Percentiles rank a stretch among this genome's conserved stretches.
Conservation (phyloP, 2,329 filamentous ascomycete genomes). For the Metarhizium anisopliae region DNA sequence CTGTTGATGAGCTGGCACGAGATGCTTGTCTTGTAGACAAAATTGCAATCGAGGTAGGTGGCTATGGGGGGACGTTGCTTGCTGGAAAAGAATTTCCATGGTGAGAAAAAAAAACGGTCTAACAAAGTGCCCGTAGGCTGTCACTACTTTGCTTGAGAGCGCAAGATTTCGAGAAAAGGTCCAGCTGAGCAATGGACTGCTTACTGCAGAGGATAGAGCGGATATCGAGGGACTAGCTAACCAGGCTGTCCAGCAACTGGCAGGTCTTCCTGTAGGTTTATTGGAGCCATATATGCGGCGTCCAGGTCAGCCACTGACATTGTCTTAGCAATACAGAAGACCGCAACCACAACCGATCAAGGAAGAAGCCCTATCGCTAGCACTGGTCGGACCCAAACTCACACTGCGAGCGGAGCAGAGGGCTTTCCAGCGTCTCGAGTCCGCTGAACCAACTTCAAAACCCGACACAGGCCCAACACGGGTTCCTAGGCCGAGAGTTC, state of each 20-base stretch:
- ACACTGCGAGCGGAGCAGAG: background rate
- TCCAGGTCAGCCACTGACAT: background rate
- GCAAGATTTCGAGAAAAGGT: constrained; percentile 14
- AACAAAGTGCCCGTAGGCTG: constrained; percentile 8
- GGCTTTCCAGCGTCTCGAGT: background rate
- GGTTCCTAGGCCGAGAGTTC: background rate
- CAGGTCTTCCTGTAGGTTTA: constrained; percentile 12
- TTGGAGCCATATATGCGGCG: background rate
- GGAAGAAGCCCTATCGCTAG: background rate
- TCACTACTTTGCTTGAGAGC: constrained; percentile 15
- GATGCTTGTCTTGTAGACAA: constrained; percentile 15
- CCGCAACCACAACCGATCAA: background rate
- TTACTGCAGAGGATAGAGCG: constrained; percentile 10
- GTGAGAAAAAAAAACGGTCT: background rate
- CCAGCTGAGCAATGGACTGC: constrained; percentile 13
- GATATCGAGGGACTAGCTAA: constrained; percentile 10
- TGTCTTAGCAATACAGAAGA: background rate
- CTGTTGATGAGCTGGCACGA: constrained; percentile 14
- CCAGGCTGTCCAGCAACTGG: constrained; percentile 13
- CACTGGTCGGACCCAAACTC: background rate
- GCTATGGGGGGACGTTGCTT: background rate
- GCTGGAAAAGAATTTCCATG: background rate
- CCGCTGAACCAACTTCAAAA: background rate
- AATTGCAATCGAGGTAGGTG: constrained; percentile 21
- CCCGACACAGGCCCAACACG: background rate